Evolutionary conservation across 163 green algal species (phyloP).

Genomic region (Coccomyxa subellipsoidea): DNA sequence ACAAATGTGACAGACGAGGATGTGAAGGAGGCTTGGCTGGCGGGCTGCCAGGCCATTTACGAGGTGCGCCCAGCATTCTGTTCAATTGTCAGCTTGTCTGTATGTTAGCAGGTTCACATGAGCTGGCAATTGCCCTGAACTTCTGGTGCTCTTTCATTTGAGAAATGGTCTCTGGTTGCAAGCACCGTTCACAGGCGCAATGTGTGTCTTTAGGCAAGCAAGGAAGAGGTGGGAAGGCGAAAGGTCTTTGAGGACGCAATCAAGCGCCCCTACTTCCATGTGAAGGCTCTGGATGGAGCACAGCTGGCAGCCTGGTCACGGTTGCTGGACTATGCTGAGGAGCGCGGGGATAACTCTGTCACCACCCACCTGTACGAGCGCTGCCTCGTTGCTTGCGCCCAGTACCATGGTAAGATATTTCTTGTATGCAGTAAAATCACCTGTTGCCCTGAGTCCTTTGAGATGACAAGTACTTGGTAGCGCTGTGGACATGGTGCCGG

Average conservation of each 20-base stretch:
- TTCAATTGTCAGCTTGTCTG: too few relatives aligned
- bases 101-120: too few relatives aligned
- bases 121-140: too few relatives aligned
- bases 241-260: constrained; percentile 67
- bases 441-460: too few relatives aligned
- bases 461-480: too few relatives aligned
- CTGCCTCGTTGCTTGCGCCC: constrained; percentile 79
- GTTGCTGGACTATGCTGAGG: constrained; percentile 74
- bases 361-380: constrained; percentile 73
- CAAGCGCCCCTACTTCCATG: constrained; percentile 80
- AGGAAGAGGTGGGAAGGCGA: constrained; percentile 40
- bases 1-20: background rate
- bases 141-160: too few relatives aligned
- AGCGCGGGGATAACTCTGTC: constrained; percentile 32
- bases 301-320: constrained; percentile 75
- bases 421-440: too few relatives aligned
- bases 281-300: constrained; percentile 72
- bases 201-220: constrained; percentile 24
- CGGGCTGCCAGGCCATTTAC: background rate
- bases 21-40: background rate
- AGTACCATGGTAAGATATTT: constrained; percentile 55
- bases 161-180: too few relatives aligned
- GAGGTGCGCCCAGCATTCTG: background rate
- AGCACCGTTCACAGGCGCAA: too few relatives aligned
- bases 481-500: too few relatives aligned